Conservation (phyloP, 192 early-diverging fungal genomes). For the Coemansia sp. region DNA sequence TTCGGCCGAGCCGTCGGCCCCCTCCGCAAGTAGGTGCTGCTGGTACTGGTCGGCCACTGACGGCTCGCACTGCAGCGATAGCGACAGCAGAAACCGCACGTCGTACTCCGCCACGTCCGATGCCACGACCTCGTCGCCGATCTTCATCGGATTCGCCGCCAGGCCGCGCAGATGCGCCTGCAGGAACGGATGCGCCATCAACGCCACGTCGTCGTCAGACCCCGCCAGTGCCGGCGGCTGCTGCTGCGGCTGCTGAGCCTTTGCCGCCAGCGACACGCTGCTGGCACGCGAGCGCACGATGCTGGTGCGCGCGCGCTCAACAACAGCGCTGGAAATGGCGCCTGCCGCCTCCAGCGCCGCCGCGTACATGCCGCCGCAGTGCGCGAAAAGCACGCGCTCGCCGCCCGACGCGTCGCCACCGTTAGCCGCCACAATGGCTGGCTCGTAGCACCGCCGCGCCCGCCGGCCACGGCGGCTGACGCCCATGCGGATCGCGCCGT, state of each 20-base stretch:
- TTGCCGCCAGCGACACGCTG: slow-evolving; percentile 39
- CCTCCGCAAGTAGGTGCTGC: slow-evolving; percentile 21
- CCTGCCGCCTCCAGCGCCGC: slow-evolving; percentile 25
- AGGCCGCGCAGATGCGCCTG: slow-evolving; percentile 28
- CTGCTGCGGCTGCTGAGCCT: slow-evolving; percentile 14
- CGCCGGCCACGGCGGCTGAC: slow-evolving; percentile 33
- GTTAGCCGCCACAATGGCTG: slow-evolving; percentile 6
- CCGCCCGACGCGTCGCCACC: slow-evolving; percentile 17
- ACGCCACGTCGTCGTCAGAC: slow-evolving; percentile 17
- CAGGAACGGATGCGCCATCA: slow-evolving; percentile 36
- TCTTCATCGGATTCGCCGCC: slow-evolving; percentile 38
- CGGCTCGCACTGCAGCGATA: slow-evolving; percentile 50
- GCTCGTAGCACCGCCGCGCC: slow-evolving; percentile 15
- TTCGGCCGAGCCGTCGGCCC: slow-evolving; percentile 9
- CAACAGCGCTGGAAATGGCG: slow-evolving; percentile 21
- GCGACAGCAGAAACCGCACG: slow-evolving; percentile 35
- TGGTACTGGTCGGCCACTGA: slow-evolving; percentile 44
- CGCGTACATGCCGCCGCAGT: slow-evolving; percentile 34
- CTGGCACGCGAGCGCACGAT: slow-evolving; percentile 46
- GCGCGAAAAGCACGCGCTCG: slow-evolving; percentile 36
- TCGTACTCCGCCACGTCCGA: slow-evolving; percentile 46
- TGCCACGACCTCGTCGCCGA: slow-evolving; percentile 47
- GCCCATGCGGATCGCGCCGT: slow-evolving; percentile 58
- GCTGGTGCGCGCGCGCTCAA: slow-evolving; percentile 41
- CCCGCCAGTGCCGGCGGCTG: background rate